These are phyloP conservation scores for Galeopsis tetrahit DNA, from an alignment of 257 asterid species.

Conservation along the genomic window DNA sequence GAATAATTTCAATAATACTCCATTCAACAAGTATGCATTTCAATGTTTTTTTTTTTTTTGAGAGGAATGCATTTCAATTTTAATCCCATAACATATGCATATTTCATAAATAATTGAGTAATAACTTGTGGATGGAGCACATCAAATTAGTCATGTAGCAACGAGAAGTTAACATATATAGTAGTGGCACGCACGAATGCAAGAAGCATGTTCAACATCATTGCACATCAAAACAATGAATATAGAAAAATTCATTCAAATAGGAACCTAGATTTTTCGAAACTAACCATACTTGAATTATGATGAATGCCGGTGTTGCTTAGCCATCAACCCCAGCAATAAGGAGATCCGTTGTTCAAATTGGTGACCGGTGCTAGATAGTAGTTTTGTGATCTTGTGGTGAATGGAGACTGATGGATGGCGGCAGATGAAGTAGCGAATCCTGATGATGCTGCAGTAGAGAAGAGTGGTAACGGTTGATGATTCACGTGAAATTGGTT, in stretches of 20 bases:
- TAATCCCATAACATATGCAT: too few relatives aligned
- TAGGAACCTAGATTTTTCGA: constrained; percentile 12
- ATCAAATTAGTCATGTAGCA: too few relatives aligned
- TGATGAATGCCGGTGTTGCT: constrained; percentile 34
- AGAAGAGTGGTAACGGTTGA: constrained; percentile 53
- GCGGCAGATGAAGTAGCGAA: constrained; percentile 74
- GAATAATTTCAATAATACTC: not conserved
- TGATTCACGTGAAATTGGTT: constrained; percentile 42
- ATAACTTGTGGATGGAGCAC: too few relatives aligned
- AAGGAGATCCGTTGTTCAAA: constrained; percentile 39
- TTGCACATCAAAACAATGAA: not conserved
- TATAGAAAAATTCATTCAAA: constrained; percentile 9
- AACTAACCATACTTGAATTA: constrained; percentile 32
- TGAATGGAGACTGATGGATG: constrained; percentile 47
- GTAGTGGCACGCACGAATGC: not conserved
- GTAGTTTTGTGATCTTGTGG: constrained; percentile 41
- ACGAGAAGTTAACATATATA: not conserved
- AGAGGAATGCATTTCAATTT: too few relatives aligned
- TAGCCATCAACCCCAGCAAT: constrained; percentile 47
- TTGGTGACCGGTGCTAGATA: constrained; percentile 47
- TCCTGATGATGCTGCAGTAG: constrained; percentile 99
- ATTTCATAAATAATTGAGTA: too few relatives aligned
- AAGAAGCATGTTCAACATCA: not conserved
- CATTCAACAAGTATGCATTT: not conserved
- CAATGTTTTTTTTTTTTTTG: not conserved